Evolutionary conservation across 352 stramenopile species (phyloP), one percentile per base, ranked within the genome.

Genomic region (Pythium myriotylum): DNA sequence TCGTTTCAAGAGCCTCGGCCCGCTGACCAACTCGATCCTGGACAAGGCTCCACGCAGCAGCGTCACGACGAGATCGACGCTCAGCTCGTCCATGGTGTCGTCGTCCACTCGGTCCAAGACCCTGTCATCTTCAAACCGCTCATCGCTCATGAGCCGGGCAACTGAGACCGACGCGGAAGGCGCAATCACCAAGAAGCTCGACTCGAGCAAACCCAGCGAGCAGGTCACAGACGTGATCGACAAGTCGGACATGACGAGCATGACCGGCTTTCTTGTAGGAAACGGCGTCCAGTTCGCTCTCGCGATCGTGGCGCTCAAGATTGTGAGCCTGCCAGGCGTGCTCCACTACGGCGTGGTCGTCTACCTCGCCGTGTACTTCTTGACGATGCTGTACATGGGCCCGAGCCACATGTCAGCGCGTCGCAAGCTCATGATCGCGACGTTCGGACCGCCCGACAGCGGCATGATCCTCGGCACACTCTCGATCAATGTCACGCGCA

Each of bases 401-500:
- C 76, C 84, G 0, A 78, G 68, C 45, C 53, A 70, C 59, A 88
- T 89, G 74, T 77, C 75, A 5, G 63, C 81, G 5, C 79, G 77
- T 20, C 73, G 76, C 17, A 87, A 90, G 71, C 73, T 91, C 54
- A 86, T 85, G 74, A 89, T 89, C 53, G 78, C 79, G n/a, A 74
- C 67, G 0, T 91, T 88, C 17, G 74, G 75, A 0, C 66, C 76
- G 1, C 78, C 76, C 1, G 73, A 87, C 52, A 86, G 70, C 27
- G 80, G 80, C 33, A 84, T 87, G 72, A 89, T 93, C 57, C 62
- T 88, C 17, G 81, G 80, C 29, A 88, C 77, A 20, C 63, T 93
- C n/a, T 68, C 83, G 48, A 56, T 91, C 48, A 81, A 93, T 41
- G 70, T 89, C 67, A 84, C 73, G 47, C 79, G 83, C 59, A 81